phyloP scores from a whole-genome alignment of 2,329 filamentous ascomycete species.

The Knufia fluminis region DNA sequence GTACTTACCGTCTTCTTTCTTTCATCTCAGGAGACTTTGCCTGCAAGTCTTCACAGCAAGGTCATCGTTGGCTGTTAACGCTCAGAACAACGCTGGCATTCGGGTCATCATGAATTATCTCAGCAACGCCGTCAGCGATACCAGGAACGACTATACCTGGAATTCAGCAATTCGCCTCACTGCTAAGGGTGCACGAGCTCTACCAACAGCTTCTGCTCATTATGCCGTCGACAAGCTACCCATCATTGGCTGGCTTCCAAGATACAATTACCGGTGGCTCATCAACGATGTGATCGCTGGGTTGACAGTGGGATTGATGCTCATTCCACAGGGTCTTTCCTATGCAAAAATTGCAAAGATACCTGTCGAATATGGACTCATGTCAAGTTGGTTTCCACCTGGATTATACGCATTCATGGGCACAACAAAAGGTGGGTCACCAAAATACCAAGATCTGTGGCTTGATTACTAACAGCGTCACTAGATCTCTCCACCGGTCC shows the following conservation, averaged over 20 bases:
- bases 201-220: slow-evolving; percentile 46
- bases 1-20: not conserved
- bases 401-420: slow-evolving; percentile 52
- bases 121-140: slow-evolving; percentile 16
- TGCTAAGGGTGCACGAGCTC: slow-evolving; percentile 27
- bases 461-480: slow-evolving; percentile 8
- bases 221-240: slow-evolving; percentile 54
- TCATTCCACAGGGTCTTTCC: slow-evolving; percentile 54
- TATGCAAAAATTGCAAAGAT: slow-evolving; percentile 56
- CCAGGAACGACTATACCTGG: slow-evolving; percentile 20
- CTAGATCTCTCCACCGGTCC: slow-evolving; percentile 52
- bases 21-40: not conserved
- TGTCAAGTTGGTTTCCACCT: slow-evolving; percentile 51
- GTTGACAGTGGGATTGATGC: slow-evolving; percentile 50
- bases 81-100: not conserved
- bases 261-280: slow-evolving; percentile 53
- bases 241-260: slow-evolving; percentile 54
- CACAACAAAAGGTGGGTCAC: slow-evolving; percentile 47
- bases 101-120: slow-evolving; percentile 19
- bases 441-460: not conserved
- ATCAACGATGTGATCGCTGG: slow-evolving; percentile 54
- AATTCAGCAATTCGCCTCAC: slow-evolving; percentile 16
- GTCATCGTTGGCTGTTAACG: not conserved
- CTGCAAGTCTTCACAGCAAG: not conserved
- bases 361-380: slow-evolving; percentile 51